Conservation (phyloP, 1,139 yeast genomes). For the Yarrowia galli region DNA sequence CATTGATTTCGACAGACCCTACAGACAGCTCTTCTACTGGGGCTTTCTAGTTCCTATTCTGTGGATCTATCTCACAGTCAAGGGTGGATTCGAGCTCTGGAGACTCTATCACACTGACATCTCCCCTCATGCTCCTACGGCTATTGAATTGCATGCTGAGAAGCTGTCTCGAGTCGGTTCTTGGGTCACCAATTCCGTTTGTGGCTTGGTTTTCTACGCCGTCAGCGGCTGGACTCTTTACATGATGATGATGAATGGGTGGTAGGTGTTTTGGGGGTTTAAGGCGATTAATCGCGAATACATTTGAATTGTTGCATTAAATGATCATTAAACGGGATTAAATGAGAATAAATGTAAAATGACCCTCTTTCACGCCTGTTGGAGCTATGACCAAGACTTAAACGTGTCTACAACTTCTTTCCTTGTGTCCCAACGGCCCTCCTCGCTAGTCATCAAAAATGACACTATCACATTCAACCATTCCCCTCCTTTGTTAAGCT, state of each 20-base stretch:
- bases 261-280: neutral
- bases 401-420: too few species aligned
- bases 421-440: too few species aligned
- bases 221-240: neutral
- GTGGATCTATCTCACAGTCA: neutral
- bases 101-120: neutral
- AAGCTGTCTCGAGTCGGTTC: neutral
- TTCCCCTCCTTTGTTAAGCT: neutral
- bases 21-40: neutral
- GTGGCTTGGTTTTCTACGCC: constrained; percentile 7
- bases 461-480: constrained; percentile 26
- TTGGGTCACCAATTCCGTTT: neutral
- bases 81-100: neutral
- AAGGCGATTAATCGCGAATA: neutral
- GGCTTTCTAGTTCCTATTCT: neutral
- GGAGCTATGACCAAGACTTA: too few species aligned
- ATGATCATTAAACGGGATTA: neutral
- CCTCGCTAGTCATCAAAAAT: constrained; percentile 1
- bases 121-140: constrained; percentile 6
- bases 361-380: too few species aligned
- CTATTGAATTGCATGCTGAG: neutral
- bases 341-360: too few species aligned
- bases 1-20: constrained; percentile 8
- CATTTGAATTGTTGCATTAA: neutral
- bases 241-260: constrained; percentile 10